Evolutionary conservation across 176 grass and related monocot species (phyloP).

Genomic region (Rhipidocladum racemiflorum): DNA sequence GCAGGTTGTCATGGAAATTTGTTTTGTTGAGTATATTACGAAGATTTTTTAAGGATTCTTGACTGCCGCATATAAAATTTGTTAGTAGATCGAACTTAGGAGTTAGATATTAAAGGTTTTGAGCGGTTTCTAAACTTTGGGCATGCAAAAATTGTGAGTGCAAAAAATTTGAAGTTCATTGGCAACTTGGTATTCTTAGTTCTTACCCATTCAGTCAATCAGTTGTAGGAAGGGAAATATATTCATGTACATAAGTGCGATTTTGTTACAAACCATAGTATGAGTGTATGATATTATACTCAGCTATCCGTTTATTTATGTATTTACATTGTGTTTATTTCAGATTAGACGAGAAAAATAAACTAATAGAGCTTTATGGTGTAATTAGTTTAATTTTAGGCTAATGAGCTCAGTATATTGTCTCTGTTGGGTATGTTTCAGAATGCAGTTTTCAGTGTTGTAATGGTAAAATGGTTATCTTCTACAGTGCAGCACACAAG

Average conservation of each 20-base stretch:
- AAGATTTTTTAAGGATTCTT: background rate
- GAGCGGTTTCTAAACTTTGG: background rate
- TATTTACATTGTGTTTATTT: background rate
- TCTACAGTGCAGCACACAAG: slow-evolving; percentile 96
- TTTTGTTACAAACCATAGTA: background rate
- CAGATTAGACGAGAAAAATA: background rate
- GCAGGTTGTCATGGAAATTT: background rate
- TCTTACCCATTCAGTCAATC: background rate
- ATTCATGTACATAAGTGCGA: background rate
- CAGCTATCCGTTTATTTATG: background rate
- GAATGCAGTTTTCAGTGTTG: background rate
- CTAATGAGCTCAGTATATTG: background rate
- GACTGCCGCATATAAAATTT: background rate
- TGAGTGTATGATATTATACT: background rate
- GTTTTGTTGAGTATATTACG: background rate
- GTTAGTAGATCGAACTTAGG: background rate
- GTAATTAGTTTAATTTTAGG: background rate
- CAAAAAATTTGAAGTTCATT: background rate
- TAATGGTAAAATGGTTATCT: slow-evolving; percentile 8
- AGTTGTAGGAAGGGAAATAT: background rate
- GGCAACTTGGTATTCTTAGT: background rate
- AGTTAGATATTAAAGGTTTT: background rate
- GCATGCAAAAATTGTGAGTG: background rate
- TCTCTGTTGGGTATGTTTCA: slow-evolving; percentile 8
- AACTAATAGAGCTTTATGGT: no score